Base-by-base conservation (phyloP, 495 filamentous ascomycete species). In the Talaromyces thailandensis region DNA sequence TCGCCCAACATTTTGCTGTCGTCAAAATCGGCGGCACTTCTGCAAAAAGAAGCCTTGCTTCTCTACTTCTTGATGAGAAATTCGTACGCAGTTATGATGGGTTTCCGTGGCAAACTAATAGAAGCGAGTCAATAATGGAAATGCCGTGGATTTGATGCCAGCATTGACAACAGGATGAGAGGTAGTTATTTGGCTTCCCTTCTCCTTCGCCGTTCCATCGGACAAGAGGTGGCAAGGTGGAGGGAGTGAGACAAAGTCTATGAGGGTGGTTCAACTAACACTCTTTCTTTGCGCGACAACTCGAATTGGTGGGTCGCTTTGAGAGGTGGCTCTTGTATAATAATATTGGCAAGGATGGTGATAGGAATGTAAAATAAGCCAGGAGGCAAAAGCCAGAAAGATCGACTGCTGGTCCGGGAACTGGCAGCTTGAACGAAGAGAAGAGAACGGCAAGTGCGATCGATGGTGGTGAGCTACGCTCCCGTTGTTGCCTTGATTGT, bases 1-100 rank as follows among this genome's bases (percentile, higher is more conserved):
- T 48, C 59, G n/a, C 43, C 55, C n/a, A 57, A 35, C 55, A 57
- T 57, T 21, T 57, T 57, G 50, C 25, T 28, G 50, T 48, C 18
- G 43, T 21, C 3, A 21, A 45, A 48, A 18, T 48, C 43, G 18
- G 43, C 43, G 43, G 43, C n/a, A 18, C 43, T 48, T 23, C 43
- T 16, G 14, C 4, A 9, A 18, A 48, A 48, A 18, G 43, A 23
- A 48, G 35, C 35, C 35, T 40, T 40, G 35, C 35, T 16, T 40
- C 14, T 40, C 14, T 40, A 40, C 35, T 40, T 16, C 5, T 40
- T 40, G 35, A 40, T 14, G 16, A 40, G 16, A 40, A 14, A 16
- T 40, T 40, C 35, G 35, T 40, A 35, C n/a, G 43, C 43, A 48
- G n/a, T 8, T 48, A 48, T 48, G 43, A 18, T 21, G 43, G 6